These are phyloP conservation scores for Orbilia brochopaga DNA, from an alignment of 2,329 filamentous ascomycete species.

Conservation along the genomic window DNA sequence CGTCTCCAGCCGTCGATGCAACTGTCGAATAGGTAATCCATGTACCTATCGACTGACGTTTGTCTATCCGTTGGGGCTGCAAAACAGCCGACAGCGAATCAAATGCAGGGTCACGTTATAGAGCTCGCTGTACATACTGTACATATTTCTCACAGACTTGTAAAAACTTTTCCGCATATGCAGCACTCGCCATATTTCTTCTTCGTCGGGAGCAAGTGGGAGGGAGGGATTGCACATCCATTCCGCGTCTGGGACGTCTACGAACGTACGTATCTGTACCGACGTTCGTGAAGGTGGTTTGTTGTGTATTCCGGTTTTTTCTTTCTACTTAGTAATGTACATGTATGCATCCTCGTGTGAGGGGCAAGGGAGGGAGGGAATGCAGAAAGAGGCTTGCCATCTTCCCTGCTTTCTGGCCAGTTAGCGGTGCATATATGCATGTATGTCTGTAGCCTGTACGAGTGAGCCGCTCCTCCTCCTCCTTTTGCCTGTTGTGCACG, in stretches of 20 bases:
- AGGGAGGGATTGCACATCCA: too few relatives aligned
- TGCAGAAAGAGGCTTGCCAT: slow-evolving; percentile 25
- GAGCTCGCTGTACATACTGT: too few relatives aligned
- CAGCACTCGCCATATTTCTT: not conserved
- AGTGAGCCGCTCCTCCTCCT: slow-evolving; percentile 35
- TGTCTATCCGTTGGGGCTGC: slow-evolving; percentile 26
- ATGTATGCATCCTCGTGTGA: not conserved
- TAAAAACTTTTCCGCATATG: slow-evolving; percentile 35
- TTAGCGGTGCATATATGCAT: slow-evolving; percentile 51
- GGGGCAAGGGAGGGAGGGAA: slow-evolving; percentile 20
- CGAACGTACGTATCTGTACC: too few relatives aligned
- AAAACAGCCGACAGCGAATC: slow-evolving; percentile 32
- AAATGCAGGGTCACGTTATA: slow-evolving; percentile 48
- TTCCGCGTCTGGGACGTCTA: too few relatives aligned
- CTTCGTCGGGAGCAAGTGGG: slow-evolving; percentile 4
- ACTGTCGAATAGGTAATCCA: too few relatives aligned
- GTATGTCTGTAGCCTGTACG: slow-evolving; percentile 44
- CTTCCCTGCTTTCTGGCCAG: slow-evolving; percentile 48
- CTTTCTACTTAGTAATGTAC: too few relatives aligned
- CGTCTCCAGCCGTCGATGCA: not conserved
- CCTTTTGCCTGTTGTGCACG: slow-evolving; percentile 37
- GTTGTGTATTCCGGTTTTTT: slow-evolving; percentile 46
- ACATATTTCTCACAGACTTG: too few relatives aligned
- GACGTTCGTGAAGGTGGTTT: too few relatives aligned
- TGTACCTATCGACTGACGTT: too few relatives aligned